phyloP scores from a whole-genome alignment of 208 protist genomes.

The Leishmania mexicana region DNA sequence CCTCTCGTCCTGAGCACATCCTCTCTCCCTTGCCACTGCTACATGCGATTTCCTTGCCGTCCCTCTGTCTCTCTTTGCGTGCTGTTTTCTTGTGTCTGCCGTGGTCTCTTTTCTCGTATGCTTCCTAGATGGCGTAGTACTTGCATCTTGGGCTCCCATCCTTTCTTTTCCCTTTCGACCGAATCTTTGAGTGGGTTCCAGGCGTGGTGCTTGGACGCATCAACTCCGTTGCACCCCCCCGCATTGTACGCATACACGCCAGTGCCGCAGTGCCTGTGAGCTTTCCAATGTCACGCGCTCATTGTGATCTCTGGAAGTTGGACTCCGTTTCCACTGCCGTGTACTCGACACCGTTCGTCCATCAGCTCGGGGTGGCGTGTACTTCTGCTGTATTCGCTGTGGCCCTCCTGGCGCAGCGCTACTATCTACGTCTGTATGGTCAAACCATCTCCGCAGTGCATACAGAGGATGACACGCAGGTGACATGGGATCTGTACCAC shows the following conservation, averaged over 20 bases:
- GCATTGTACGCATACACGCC: not conserved
- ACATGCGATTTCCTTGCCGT: not conserved
- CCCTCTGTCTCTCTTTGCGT: not conserved
- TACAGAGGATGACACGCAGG: constrained; percentile 66
- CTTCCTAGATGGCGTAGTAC: not conserved
- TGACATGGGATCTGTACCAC: constrained; percentile 53
- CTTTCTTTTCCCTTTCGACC: not conserved
- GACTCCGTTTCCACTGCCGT: constrained; percentile 6
- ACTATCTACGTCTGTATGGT: constrained; percentile 48
- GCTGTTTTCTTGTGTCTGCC: not conserved
- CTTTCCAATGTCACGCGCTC: not conserved
- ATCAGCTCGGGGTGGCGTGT: constrained; percentile 18
- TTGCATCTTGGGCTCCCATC: not conserved
- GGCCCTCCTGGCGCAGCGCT: constrained; percentile 44
- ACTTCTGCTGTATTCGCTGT: constrained; percentile 31
- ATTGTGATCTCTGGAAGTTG: not conserved
- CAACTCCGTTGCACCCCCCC: not conserved
- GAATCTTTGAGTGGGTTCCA: not conserved
- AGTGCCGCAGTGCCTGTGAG: not conserved
- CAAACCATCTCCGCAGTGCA: constrained; percentile 38
- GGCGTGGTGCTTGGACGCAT: too few species aligned
- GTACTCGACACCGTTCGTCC: constrained; percentile 7
- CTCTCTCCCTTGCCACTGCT: not conserved
- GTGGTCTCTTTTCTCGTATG: too few species aligned
- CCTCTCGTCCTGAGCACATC: not conserved